Evolutionary conservation across 495 filamentous ascomycete species (phyloP), one percentile per base, ranked within the genome.

Genomic region (Endocarpon pusillum): DNA sequence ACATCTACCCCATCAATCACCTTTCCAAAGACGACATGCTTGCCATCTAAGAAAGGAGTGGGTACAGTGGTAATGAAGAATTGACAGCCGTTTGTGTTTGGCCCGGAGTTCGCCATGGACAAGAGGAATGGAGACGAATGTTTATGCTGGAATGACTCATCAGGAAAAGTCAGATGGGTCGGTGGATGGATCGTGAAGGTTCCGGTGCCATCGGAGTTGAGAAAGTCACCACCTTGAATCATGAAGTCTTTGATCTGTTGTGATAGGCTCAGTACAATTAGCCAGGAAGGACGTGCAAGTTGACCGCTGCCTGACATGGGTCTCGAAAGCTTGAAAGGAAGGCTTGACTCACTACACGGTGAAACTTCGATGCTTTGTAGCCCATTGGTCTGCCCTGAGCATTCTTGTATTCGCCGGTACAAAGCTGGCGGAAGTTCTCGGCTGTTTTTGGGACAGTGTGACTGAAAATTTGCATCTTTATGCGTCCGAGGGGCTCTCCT

Each of bases 391-490:
- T 62, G n/a, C 85, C 84, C 20, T 74, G 67, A 28, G 64, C 47
- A 46, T 79, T 80, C 60, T 86, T 94, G 32, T 64, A 76, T 58
- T 96, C 89, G 39, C 89, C 91, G 0, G 85, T 96, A 57, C 91
- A 96, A 58, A 91, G 92, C 49, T 91, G 82, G 10, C 87, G 80
- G 53, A 97, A 94, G 57, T 97, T 96, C 57, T 94, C 89, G 12
- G 87, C 84, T 4, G 89, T 96, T 40, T 73, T 71, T 20, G 89
- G 91, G 0, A 81, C 80, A 5, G 75, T 59, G 49, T 89, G 66
- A 26, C 76, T 73, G 64, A 86, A 94, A 39, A 97, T 76, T 55
- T 94, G 82, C 53, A 97, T 86, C 46, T 85, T 89, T 42, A 97
- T 73, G 20, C 87, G 75, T 38, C 91, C 91, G 14, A 97, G 70